These are phyloP conservation scores for Nannochloris sp. DNA, from an alignment of 139 green algal species.

Conservation along the genomic window DNA sequence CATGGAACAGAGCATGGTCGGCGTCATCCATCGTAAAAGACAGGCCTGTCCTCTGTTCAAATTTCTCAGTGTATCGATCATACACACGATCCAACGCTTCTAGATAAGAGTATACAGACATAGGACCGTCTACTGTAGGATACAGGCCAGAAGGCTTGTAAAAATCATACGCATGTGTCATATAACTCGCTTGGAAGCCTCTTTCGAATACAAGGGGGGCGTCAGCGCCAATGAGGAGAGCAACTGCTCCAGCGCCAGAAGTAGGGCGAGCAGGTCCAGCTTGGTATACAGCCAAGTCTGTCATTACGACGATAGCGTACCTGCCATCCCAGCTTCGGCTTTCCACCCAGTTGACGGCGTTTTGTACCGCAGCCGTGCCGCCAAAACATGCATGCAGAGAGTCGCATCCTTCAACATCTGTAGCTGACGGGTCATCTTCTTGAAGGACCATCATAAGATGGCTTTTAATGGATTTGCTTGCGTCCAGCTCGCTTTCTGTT, in stretches of 20 bases:
- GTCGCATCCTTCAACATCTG: slow-evolving; percentile 73
- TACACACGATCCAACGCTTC: slow-evolving; percentile 46
- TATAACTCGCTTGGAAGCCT: slow-evolving; percentile 42
- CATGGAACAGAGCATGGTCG: slow-evolving; percentile 55
- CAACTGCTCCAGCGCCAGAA: slow-evolving; percentile 72
- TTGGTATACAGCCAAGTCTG: slow-evolving; percentile 67
- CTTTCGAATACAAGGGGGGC: slow-evolving; percentile 70
- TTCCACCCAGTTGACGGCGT: slow-evolving; percentile 66
- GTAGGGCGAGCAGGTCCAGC: slow-evolving; percentile 44
- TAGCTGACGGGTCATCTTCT: slow-evolving; percentile 36
- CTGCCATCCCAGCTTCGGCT: slow-evolving; percentile 65
- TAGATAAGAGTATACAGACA: slow-evolving; percentile 55
- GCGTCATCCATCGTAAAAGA: slow-evolving; percentile 8
- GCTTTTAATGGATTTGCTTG: slow-evolving; percentile 77
- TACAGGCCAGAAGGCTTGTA: slow-evolving; percentile 71
- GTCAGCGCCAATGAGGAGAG: slow-evolving; percentile 76
- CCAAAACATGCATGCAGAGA: slow-evolving; percentile 78
- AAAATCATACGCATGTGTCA: slow-evolving; percentile 70
- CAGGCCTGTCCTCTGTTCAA: slow-evolving; percentile 7
- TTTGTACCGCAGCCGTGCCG: slow-evolving; percentile 73
- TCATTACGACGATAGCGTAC: slow-evolving; percentile 64
- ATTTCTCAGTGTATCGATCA: slow-evolving; percentile 10
- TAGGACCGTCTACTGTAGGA: slow-evolving; percentile 52
- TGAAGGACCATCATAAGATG: slow-evolving; percentile 65
- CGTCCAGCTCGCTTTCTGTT: slow-evolving; percentile 66